Evolutionary conservation across 2,329 filamentous ascomycete species (phyloP).

Genomic region (Ophiostoma fasciatum): DNA sequence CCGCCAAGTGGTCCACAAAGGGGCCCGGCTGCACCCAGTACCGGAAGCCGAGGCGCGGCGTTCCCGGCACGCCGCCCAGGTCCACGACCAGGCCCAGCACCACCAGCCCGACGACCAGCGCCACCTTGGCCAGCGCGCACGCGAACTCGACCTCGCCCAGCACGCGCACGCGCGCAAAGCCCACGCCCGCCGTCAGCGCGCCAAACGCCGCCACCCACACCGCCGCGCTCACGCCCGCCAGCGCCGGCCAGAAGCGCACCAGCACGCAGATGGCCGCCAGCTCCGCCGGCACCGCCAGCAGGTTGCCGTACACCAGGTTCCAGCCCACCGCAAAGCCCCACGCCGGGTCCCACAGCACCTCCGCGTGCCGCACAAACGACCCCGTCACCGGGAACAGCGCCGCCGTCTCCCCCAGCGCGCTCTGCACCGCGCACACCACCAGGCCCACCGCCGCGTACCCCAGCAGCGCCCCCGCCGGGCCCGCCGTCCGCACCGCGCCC

Average conservation of each 20-base stretch:
- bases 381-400: slow-evolving; percentile 64
- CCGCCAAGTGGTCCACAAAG: slow-evolving; percentile 32
- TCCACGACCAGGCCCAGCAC: slow-evolving; percentile 41
- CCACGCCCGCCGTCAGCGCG: slow-evolving; percentile 37
- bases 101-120: slow-evolving; percentile 42
- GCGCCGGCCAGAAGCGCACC: slow-evolving; percentile 47
- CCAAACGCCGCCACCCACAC: slow-evolving; percentile 34
- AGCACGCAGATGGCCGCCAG: slow-evolving; percentile 47
- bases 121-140: slow-evolving; percentile 45
- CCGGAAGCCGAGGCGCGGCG: slow-evolving; percentile 32
- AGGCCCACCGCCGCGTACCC: slow-evolving; percentile 56
- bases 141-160: slow-evolving; percentile 50
- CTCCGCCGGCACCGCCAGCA: slow-evolving; percentile 30
- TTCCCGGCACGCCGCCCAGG: slow-evolving; percentile 37
- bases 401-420: slow-evolving; percentile 55
- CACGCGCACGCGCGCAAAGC: slow-evolving; percentile 35
- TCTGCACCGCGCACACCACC: slow-evolving; percentile 65
- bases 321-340: slow-evolving; percentile 33
- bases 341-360: slow-evolving; percentile 38
- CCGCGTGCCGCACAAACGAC: slow-evolving; percentile 49
- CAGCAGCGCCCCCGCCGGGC: slow-evolving; percentile 51
- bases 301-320: slow-evolving; percentile 36
- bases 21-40: slow-evolving; percentile 34
- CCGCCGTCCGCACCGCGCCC: slow-evolving; percentile 43
- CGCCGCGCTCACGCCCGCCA: slow-evolving; percentile 23